Conservation (phyloP, 352 stramenopile species). For the Phytopythium mirpurense region DNA sequence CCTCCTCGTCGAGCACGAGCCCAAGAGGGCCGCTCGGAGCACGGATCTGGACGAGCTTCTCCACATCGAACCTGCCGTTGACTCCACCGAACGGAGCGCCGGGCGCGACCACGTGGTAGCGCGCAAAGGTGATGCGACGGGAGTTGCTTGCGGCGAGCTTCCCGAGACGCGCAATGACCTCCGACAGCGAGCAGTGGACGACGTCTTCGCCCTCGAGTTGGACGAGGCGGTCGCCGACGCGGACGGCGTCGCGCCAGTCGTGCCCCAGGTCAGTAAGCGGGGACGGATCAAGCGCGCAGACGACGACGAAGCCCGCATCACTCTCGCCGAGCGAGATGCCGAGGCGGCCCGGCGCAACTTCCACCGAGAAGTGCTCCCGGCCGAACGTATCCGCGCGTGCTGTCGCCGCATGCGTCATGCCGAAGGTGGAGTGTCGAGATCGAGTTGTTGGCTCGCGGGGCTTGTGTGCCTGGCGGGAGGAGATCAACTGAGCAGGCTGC, state of each 20-base stretch:
- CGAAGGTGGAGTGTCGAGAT: too few relatives aligned
- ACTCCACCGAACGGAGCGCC: conserved; percentile 1
- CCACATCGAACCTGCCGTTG: conserved; percentile 29
- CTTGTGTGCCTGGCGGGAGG: too few relatives aligned
- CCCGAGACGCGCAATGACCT: conserved; percentile 38
- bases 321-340: conserved; percentile 50
- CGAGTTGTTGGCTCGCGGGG: neutral
- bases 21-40: conserved; percentile 42
- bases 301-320: conserved; percentile 36
- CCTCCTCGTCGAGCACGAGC: conserved; percentile 34
- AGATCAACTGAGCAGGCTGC: too few relatives aligned
- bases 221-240: conserved; percentile 43
- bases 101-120: conserved; percentile 30
- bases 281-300: conserved; percentile 31
- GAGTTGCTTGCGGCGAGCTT: conserved; percentile 29
- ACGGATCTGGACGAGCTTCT: conserved; percentile 41
- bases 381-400: conserved; percentile 32
- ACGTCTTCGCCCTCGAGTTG: conserved; percentile 44
- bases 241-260: conserved; percentile 19
- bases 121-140: conserved; percentile 41
- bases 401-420: neutral
- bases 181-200: conserved; percentile 29
- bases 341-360: conserved; percentile 40
- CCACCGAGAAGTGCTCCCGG: conserved; percentile 27
- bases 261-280: conserved; percentile 13